Evolutionary conservation across 2,329 filamentous ascomycete species (phyloP), one percentile per base, ranked within the genome.

Genomic region (Colletotrichum sp.): DNA sequence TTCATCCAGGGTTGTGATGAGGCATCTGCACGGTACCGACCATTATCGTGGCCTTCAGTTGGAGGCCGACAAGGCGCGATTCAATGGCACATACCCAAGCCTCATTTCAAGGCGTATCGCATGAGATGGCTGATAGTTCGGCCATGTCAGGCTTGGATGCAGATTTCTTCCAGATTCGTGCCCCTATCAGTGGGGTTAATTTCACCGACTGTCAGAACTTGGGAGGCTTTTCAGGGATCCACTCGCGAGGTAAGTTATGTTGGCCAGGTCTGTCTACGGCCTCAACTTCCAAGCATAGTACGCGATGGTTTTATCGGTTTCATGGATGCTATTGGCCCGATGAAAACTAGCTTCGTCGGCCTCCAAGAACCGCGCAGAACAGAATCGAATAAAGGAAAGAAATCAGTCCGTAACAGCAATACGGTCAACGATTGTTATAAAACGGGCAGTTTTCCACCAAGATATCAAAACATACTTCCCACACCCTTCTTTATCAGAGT

Each of bases 141-240:
- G 18, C 8, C 9, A 10, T 10, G 18, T 44, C 9, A 9, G 39
- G n/a, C 44, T 13, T 49, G 10, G 44, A 52, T 1, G 44, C 2
- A 1, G 44, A 2, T 0, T 52, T 21, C 10, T 52, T 52, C 2
- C 4, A 21, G 6, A 21, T 21, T 1, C 44, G 44, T 8, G 44
- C 44, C 1, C 44, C 44, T 52, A 24, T 52, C 18, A 15, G 9
- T 13, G 3, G 39, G 39, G 0, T 44, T 0, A 2, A 49, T 21
- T 21, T 49, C 39, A 49, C 39, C 39, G 39, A 49, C 18, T 2
- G 3, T 49, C 39, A 21, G 6, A 5, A 52, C n/a, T 3, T 52
- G n/a, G 44, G 0, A 15, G n/a, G 44, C 10, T 21, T 4, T 0
- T 7, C 3, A 0, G 0, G 44, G 44, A 21, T 8, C 44, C 44